Evolutionary conservation across 768 basidiomycete genomes (phyloP).

Genomic region (Vararia minispora): DNA sequence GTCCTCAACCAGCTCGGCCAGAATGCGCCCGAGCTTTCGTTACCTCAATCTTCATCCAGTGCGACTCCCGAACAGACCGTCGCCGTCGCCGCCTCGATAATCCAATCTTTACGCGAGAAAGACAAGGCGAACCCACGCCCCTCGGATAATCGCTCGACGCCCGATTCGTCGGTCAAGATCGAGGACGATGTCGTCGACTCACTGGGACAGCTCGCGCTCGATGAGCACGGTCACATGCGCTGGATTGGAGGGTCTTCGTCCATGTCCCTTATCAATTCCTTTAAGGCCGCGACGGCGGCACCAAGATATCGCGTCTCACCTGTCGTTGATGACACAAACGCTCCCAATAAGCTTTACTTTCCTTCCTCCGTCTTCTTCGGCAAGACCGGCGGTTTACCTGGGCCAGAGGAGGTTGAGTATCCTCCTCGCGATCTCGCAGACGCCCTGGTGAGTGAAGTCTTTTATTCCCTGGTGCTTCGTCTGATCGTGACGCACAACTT

Average conservation of each 20-base stretch:
- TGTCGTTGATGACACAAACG: slow-evolving; percentile 74
- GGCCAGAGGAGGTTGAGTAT: slow-evolving; percentile 79
- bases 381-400: slow-evolving; percentile 71
- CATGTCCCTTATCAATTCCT: slow-evolving; percentile 86
- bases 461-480: slow-evolving; percentile 1
- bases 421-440: slow-evolving; percentile 79
- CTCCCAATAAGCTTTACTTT: slow-evolving; percentile 80
- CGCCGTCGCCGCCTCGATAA: slow-evolving; percentile 12
- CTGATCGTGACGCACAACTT: slow-evolving; percentile 16
- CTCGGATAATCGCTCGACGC: slow-evolving; percentile 16
- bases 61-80: slow-evolving; percentile 2
- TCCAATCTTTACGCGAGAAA: slow-evolving; percentile 17
- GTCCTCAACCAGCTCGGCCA: slow-evolving; percentile 65
- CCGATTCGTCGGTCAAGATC: slow-evolving; percentile 37
- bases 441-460: slow-evolving; percentile 51
- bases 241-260: slow-evolving; percentile 91
- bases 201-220: slow-evolving; percentile 78
- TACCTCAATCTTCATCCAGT: slow-evolving; percentile 7
- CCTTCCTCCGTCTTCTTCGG: slow-evolving; percentile 83
- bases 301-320: slow-evolving; percentile 71
- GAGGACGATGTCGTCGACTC: slow-evolving; percentile 77
- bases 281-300: slow-evolving; percentile 63
- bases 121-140: slow-evolving; percentile 11
- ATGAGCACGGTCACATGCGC: slow-evolving; percentile 83
- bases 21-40: slow-evolving; percentile 25